phyloP scores from a whole-genome alignment of 2,329 filamentous ascomycete genomes.

The Pyrenochaeta sp. region DNA sequence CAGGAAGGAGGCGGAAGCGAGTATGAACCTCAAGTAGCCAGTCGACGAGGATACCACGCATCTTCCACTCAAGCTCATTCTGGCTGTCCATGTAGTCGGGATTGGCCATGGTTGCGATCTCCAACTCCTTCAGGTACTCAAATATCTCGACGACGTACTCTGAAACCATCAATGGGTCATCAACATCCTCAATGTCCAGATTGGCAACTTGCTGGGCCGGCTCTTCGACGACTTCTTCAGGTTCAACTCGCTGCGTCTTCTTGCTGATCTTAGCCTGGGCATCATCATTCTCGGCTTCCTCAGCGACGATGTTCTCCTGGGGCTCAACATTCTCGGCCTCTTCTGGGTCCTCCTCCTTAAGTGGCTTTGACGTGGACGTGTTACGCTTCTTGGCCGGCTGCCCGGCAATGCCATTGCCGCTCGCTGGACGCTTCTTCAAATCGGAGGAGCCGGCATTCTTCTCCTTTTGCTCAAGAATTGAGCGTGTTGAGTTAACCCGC shows the following conservation, averaged over 20 bases:
- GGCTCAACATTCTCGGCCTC: constrained; percentile 66
- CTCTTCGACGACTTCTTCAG: constrained; percentile 15
- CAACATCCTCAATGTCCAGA: constrained; percentile 85
- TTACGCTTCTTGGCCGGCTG: constrained; percentile 74
- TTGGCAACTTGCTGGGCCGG: constrained; percentile 57
- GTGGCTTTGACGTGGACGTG: constrained; percentile 61
- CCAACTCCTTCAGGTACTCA: constrained; percentile 89
- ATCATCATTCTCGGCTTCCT: constrained; percentile 18
- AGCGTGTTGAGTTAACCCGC: constrained; percentile 67
- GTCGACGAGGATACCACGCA: constrained; percentile 94
- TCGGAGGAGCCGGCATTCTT: constrained; percentile 70
- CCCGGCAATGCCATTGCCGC: constrained; percentile 73
- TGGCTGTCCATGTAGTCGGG: constrained; percentile 95
- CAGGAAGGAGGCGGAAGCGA: constrained; percentile 91
- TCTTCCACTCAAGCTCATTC: constrained; percentile 97
- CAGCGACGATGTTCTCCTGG: constrained; percentile 58
- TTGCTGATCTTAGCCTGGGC: too few relatives aligned
- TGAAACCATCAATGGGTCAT: constrained; percentile 96
- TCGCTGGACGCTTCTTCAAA: constrained; percentile 78
- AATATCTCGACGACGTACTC: constrained; percentile 98
- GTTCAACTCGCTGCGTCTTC: too few relatives aligned
- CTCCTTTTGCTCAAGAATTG: constrained; percentile 72
- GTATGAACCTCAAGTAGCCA: constrained; percentile 99
- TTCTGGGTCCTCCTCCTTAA: constrained; percentile 63
- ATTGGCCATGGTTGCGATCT: constrained; percentile 83